Evolutionary conservation across 2,329 filamentous ascomycete species (phyloP).

Genomic region (Xylariaceae sp.): DNA sequence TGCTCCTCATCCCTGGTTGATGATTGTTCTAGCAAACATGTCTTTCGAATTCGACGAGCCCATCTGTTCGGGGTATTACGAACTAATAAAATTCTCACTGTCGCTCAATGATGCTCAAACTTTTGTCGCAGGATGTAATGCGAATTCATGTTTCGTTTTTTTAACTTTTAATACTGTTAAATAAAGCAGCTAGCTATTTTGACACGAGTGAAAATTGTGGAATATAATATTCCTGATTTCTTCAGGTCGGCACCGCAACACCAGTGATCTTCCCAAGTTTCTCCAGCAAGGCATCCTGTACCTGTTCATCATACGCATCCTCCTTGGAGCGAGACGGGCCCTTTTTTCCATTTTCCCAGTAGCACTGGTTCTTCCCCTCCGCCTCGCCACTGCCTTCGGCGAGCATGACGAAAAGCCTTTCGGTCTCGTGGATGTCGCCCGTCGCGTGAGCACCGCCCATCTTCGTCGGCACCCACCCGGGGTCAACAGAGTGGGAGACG

Average conservation of each 20-base stretch:
- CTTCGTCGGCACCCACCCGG: constrained; percentile 51
- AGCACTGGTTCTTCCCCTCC: constrained; percentile 33
- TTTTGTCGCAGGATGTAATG: no score
- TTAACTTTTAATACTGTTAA: no score
- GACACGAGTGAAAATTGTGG: no score
- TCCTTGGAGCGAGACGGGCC: constrained; percentile 23
- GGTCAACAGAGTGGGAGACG: constrained; percentile 43
- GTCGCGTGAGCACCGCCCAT: constrained; percentile 46
- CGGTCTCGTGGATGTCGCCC: constrained; percentile 40
- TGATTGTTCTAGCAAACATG: no score
- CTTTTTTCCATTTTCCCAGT: constrained; percentile 33
- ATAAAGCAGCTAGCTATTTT: no score
- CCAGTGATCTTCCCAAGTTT: constrained; percentile 30
- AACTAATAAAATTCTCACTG: no score
- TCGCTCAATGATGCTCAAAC: no score
- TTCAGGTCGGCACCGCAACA: constrained; percentile 9
- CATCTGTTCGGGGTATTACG: no score
- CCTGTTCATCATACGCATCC: constrained; percentile 34
- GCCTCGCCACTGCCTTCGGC: constrained; percentile 36
- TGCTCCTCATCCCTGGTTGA: no score
- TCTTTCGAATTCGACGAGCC: no score
- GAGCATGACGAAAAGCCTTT: constrained; percentile 43
- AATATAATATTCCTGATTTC: no score
- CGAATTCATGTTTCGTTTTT: no score
- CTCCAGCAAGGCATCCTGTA: constrained; percentile 42